These are phyloP conservation scores for Fusarium oxysporum DNA, from an alignment of 2,329 filamentous ascomycete species.

Conservation along the genomic window DNA sequence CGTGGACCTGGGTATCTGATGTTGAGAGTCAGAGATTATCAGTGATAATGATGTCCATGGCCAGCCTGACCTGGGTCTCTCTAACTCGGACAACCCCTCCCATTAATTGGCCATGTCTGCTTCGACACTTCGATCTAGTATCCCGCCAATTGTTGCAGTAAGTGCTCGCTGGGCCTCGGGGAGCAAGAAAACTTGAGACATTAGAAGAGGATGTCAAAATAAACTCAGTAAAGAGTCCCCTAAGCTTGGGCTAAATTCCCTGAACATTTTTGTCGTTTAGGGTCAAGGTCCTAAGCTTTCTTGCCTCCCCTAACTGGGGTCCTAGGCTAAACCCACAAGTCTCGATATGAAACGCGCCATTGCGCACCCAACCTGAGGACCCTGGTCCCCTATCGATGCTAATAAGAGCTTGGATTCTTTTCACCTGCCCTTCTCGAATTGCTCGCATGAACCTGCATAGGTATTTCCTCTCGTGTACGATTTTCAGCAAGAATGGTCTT, in stretches of 20 bases:
- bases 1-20: background rate
- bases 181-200: too few species aligned
- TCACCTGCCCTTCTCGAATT: slow-evolving; percentile 31
- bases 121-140: slow-evolving; percentile 11
- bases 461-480: background rate
- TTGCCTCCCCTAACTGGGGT: background rate
- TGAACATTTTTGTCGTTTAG: too few species aligned
- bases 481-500: background rate
- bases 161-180: background rate
- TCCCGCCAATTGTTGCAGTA: slow-evolving; percentile 26
- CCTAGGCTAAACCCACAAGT: slow-evolving; percentile 22
- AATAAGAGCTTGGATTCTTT: slow-evolving; percentile 2
- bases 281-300: too few species aligned
- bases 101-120: slow-evolving; percentile 23
- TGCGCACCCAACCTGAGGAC: slow-evolving; percentile 29
- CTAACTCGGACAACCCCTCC: background rate
- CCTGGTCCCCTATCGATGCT: slow-evolving; percentile 15
- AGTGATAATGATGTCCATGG: background rate
- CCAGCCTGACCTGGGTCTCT: slow-evolving; percentile 13
- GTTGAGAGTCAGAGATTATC: slow-evolving; percentile 1
- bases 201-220: too few species aligned
- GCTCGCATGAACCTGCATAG: background rate
- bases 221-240: too few species aligned
- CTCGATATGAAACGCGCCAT: slow-evolving; percentile 39
- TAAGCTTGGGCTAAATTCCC: too few species aligned